Percentiles rank a stretch among this genome's conserved stretches.
Evolutionary conservation across 148 eudicot genomes (phyloP).

Genomic region (Arctostaphylos glauca): DNA sequence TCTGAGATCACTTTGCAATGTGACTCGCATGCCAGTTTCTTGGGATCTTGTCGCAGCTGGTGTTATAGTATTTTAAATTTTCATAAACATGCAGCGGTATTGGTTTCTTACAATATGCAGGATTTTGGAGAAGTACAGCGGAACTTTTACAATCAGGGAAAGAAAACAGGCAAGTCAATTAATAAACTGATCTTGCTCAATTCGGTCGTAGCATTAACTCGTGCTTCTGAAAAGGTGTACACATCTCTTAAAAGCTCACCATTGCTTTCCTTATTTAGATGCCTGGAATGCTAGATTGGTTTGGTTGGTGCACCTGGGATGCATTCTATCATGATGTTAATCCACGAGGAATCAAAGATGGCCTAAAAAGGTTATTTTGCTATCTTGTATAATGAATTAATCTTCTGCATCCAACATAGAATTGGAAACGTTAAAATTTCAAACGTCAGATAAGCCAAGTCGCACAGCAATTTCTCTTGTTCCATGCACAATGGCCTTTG

Average conservation of each 20-base stretch:
- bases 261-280: constrained; percentile 19
- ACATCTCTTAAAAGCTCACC: background rate
- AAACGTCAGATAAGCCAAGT: background rate
- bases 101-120: constrained; percentile 18
- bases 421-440: background rate
- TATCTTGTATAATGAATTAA: background rate
- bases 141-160: constrained; percentile 34
- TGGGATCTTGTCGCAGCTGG: background rate
- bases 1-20: background rate
- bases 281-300: constrained; percentile 45
- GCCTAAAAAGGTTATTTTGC: constrained; percentile 30
- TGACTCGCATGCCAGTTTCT: background rate
- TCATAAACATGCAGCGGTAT: background rate
- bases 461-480: background rate
- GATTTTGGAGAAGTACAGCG: constrained; percentile 30
- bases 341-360: constrained; percentile 44
- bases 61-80: background rate
- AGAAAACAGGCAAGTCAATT: constrained; percentile 34
- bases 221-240: background rate
- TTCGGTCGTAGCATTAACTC: background rate
- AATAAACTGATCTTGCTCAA: background rate
- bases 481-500: background rate
- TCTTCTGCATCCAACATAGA: background rate
- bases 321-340: constrained; percentile 40
- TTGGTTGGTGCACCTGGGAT: constrained; percentile 60